Percentiles rank a stretch among this genome's conserved stretches.
Evolutionary conservation across 345 rosid species (phyloP).

Genomic region (Citrus mangshanensis): DNA sequence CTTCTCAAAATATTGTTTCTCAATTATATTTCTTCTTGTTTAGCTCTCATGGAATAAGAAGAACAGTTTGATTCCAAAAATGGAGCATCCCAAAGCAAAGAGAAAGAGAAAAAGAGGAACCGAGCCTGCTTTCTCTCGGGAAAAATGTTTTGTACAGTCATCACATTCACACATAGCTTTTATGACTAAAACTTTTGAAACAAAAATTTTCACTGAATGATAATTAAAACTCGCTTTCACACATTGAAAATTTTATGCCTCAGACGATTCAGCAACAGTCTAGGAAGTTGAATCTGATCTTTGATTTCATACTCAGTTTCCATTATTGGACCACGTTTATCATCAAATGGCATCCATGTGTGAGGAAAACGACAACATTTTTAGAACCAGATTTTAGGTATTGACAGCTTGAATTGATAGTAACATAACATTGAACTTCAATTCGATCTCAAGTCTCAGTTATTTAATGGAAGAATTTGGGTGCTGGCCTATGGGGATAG

Average conservation of each 20-base stretch:
- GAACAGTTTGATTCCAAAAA: neutral
- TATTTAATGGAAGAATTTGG: neutral
- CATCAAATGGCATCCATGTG: conserved; percentile 19
- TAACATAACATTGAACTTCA: neutral
- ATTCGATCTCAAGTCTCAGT: neutral
- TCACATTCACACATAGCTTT: neutral
- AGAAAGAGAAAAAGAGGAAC: neutral
- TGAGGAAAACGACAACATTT: conserved; percentile 16
- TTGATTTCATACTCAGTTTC: neutral
- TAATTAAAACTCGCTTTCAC: neutral
- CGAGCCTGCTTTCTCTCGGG: neutral
- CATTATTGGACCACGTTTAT: conserved; percentile 11
- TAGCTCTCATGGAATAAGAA: neutral
- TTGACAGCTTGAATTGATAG: conserved; percentile 14
- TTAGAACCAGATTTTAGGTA: conserved; percentile 3
- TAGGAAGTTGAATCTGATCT: neutral
- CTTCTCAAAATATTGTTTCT: neutral
- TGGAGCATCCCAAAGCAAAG: neutral
- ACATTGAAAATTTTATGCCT: neutral
- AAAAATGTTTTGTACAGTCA: neutral
- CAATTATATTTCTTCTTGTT: neutral
- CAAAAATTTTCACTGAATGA: neutral
- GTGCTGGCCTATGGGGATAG: neutral
- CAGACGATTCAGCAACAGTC: neutral
- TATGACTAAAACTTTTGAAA: neutral